Base-by-base conservation (phyloP, 371 early-diverging fungal species). In the Syncephalastrum sp. region DNA sequence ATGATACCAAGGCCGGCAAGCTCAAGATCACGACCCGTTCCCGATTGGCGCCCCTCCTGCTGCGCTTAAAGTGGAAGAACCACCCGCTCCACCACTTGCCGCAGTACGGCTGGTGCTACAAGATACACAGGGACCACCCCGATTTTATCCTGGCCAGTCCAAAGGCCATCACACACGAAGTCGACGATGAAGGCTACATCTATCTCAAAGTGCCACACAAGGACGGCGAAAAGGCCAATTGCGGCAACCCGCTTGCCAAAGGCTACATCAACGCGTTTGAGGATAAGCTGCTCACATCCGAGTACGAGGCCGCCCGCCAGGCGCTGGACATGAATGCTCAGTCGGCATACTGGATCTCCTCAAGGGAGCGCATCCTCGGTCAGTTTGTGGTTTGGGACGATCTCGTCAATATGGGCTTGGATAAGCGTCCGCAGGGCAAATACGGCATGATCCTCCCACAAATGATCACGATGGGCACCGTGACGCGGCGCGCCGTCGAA, bases 401-500 rank as follows among this genome's bases (percentile, higher is more conserved):
- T 33, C 70, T 79, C 19, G 69, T 70, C 1, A 53, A 75, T 15
- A 77, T 87, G 76, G 64, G 79, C 0, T 53, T 86, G 14, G 61
- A 51, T 7, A 59, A 46, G 1, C 49, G 42, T 5, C 3, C 17
- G 15, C n/a, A 55, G 5, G 65, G 60, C 19, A 70, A 70, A 3
- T 65, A 75, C 48, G 94, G 95, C 16, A 89, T 95, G n/a, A 97
- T 98, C 49, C 62, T 98, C 45, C 99, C 99, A 4, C 89, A 89
- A 53, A 87, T 91, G 55, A 82, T 93, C 24, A 83, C 91, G 3
- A 97, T 97, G 96, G 99, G 99, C 8, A 97, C 99, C 0, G 82
- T 97, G n/a, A 98, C 99, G 0, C 83, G 99, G 2, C 86, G 99
- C 5, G 94, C 92, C 0, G 95, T 96, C 3, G 99, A 98, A 68